These are phyloP conservation scores for Straminergon stramineum DNA, from an alignment of 225 moss, liverwort and hornwort genomes.

Conservation along the genomic window DNA sequence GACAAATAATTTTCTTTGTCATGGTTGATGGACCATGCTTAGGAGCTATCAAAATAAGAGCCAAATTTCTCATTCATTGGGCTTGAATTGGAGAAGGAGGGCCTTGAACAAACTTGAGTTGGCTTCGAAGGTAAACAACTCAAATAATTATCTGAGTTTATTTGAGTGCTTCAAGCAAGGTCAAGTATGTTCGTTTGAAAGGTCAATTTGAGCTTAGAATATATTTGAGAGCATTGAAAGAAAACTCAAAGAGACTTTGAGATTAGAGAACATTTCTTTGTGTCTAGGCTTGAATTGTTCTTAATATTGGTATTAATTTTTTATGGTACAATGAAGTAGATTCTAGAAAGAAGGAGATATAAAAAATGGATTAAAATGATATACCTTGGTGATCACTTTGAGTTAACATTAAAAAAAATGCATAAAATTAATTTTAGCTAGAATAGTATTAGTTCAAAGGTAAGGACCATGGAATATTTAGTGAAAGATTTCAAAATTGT, in stretches of 20 bases:
- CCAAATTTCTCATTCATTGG: neutral
- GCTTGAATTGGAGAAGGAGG: neutral
- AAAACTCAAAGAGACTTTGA: neutral
- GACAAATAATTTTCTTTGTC: neutral
- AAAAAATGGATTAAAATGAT: no score
- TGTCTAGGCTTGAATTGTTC: neutral
- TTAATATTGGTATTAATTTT: neutral
- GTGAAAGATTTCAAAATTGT: neutral
- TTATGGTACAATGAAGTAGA: neutral
- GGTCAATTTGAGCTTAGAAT: neutral
- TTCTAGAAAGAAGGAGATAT: neutral
- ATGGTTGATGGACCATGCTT: rapidly evolving
- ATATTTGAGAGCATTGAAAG: neutral
- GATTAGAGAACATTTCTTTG: neutral
- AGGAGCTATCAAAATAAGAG: neutral
- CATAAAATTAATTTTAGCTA: neutral
- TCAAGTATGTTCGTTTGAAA: neutral
- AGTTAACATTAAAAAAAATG: neutral
- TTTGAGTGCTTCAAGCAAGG: neutral
- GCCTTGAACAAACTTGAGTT: neutral
- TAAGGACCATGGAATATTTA: neutral
- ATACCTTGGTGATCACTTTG: no score
- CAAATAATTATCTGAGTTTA: neutral
- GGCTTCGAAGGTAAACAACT: neutral
- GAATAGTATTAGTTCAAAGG: neutral